A percentile compares a stretch with the other conserved stretches of the same genome.
Conservation (phyloP, 164 flowering plant species). For the Vitis amurensis region DNA sequence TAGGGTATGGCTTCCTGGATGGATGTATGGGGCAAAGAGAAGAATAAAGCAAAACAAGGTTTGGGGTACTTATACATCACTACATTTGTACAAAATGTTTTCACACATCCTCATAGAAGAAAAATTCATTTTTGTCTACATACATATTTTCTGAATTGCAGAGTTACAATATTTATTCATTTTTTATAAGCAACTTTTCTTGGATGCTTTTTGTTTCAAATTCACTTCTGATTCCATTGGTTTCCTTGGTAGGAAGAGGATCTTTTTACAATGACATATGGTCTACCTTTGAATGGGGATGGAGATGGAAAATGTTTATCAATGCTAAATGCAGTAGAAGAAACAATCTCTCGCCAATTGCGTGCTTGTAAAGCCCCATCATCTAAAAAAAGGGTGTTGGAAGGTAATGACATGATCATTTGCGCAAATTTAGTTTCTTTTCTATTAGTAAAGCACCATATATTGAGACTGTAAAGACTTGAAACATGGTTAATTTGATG, state of each 20-base stretch:
- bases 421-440: no score
- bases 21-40: neutral
- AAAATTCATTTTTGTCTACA: neutral
- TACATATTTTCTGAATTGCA: neutral
- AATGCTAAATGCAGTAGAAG: slow-evolving; percentile 89
- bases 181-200: neutral
- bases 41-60: neutral
- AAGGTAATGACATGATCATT: slow-evolving; percentile 41
- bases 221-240: neutral
- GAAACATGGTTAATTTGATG: no score
- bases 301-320: slow-evolving; percentile 90
- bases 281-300: slow-evolving; percentile 74
- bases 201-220: no score
- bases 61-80: neutral
- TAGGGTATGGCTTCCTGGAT: neutral
- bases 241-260: slow-evolving; percentile 78
- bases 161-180: neutral
- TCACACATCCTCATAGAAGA: neutral
- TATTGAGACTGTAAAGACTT: no score
- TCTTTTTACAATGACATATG: slow-evolving; percentile 81
- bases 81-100: neutral
- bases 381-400: slow-evolving; percentile 57
- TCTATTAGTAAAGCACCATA: no score
- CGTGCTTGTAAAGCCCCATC: slow-evolving; percentile 82
- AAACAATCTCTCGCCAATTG: slow-evolving; percentile 80